These are phyloP conservation scores for Trifolium fragiferum DNA, from an alignment of 306 rosid genomes.

Conservation along the genomic window DNA sequence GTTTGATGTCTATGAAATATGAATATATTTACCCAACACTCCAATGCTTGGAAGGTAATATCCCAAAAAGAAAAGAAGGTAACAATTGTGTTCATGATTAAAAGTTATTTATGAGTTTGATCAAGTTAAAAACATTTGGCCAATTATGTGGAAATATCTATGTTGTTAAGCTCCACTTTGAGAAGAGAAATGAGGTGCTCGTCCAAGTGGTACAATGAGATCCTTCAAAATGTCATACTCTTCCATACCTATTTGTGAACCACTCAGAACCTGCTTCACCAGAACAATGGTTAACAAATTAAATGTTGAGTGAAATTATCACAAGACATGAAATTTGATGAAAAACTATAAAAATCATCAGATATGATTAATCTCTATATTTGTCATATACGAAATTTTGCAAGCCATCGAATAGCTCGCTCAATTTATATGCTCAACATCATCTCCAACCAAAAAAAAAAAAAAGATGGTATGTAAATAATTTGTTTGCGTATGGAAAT, in stretches of 20 bases:
- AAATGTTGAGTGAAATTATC: not conserved
- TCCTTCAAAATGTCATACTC: conserved; percentile 83
- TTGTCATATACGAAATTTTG: conserved; percentile 14
- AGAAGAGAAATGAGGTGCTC: conserved; percentile 71
- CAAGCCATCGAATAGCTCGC: not conserved
- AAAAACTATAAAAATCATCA: conserved; percentile 2
- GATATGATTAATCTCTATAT: conserved; percentile 23
- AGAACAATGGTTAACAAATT: conserved; percentile 36
- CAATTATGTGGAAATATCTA: conserved; percentile 3
- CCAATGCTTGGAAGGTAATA: conserved; percentile 29
- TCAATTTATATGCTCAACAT: not conserved
- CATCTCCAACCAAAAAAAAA: conserved; percentile 1
- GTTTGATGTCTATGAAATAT: conserved; percentile 22
- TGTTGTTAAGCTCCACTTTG: conserved; percentile 72
- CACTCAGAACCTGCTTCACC: conserved; percentile 69
- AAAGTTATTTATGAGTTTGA: not conserved
- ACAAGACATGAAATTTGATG: not conserved
- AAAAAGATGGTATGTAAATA: not conserved
- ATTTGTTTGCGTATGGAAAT: too few relatives aligned
- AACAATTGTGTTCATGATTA: not conserved
- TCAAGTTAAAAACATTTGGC: not conserved
- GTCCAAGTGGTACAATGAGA: conserved; percentile 80
- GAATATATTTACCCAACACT: conserved; percentile 24
- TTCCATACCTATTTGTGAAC: conserved; percentile 63
- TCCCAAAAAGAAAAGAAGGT: not conserved